These are phyloP conservation scores for Fusarium anguioides DNA, from an alignment of 2,329 filamentous ascomycete species.

Conservation along the genomic window DNA sequence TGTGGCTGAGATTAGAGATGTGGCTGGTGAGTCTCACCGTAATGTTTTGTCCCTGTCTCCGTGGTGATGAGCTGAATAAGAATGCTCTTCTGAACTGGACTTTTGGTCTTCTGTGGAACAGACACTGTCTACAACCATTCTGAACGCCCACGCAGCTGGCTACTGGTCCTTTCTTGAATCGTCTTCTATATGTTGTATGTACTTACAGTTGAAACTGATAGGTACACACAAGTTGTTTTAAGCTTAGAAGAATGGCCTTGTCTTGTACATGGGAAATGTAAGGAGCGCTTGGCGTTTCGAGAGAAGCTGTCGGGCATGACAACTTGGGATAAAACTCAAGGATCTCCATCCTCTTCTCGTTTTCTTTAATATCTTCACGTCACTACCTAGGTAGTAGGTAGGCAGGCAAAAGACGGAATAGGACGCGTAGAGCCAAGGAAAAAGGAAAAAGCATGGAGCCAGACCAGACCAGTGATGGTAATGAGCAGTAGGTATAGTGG, in stretches of 20 bases:
- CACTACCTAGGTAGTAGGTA: not conserved
- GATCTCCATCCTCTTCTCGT: not conserved
- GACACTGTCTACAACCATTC: too few species aligned
- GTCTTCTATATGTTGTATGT: too few species aligned
- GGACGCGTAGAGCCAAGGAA: slow-evolving; percentile 10
- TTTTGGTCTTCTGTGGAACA: not conserved
- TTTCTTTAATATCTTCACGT: slow-evolving; percentile 4
- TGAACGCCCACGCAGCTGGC: too few species aligned
- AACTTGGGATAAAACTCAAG: not conserved
- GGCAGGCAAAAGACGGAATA: not conserved
- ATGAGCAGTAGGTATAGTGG: slow-evolving; percentile 4
- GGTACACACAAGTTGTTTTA: too few species aligned
- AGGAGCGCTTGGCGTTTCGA: not conserved
- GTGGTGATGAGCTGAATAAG: not conserved
- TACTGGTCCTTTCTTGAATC: too few species aligned
- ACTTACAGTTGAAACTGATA: too few species aligned
- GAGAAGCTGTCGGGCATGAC: not conserved
- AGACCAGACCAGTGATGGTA: slow-evolving; percentile 1
- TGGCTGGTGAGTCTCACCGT: slow-evolving; percentile 17
- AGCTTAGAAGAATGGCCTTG: not conserved
- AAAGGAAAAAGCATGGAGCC: slow-evolving; percentile 25
- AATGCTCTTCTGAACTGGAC: not conserved
- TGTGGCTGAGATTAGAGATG: slow-evolving; percentile 25
- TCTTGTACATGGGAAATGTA: not conserved
- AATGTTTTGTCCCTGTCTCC: not conserved